Conservation (phyloP, 2,329 filamentous ascomycete genomes). For the Phaeomoniella chlamydospora region DNA sequence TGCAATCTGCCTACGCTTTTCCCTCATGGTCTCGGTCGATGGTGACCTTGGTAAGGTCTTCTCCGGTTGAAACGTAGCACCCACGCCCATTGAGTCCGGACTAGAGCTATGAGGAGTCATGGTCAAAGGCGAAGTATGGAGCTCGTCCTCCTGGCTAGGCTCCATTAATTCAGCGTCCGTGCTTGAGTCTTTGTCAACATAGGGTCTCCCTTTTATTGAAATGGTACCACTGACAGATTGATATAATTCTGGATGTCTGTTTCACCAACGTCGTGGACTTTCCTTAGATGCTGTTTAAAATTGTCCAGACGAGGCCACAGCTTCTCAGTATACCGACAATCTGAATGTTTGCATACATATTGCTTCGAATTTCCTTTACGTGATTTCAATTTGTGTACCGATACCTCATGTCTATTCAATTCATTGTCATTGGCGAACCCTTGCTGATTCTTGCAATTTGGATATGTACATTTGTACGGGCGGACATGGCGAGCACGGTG, state of each 20-base stretch:
- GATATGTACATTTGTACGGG: slow-evolving; percentile 45
- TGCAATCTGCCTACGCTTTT: too few relatives aligned
- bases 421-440: slow-evolving; percentile 76
- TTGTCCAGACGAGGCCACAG: slow-evolving; percentile 74
- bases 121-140: too few relatives aligned
- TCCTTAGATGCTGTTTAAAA: slow-evolving; percentile 63
- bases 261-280: slow-evolving; percentile 39
- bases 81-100: too few relatives aligned
- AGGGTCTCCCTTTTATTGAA: too few relatives aligned
- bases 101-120: too few relatives aligned
- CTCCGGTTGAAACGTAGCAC: too few relatives aligned
- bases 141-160: too few relatives aligned
- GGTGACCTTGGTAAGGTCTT: too few relatives aligned
- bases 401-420: slow-evolving; percentile 61
- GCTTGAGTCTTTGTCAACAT: too few relatives aligned
- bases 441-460: slow-evolving; percentile 40
- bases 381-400: slow-evolving; percentile 45
- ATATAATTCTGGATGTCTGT: neutral
- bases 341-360: slow-evolving; percentile 44
- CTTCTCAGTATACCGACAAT: slow-evolving; percentile 49
- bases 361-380: slow-evolving; percentile 31
- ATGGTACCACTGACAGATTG: slow-evolving; percentile 1
- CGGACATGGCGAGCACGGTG: slow-evolving; percentile 58
- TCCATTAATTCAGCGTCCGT: too few relatives aligned
- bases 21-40: too few relatives aligned